Conservation (phyloP, 495 filamentous ascomycete genomes). For the Aspergillus incahuasiensis region DNA sequence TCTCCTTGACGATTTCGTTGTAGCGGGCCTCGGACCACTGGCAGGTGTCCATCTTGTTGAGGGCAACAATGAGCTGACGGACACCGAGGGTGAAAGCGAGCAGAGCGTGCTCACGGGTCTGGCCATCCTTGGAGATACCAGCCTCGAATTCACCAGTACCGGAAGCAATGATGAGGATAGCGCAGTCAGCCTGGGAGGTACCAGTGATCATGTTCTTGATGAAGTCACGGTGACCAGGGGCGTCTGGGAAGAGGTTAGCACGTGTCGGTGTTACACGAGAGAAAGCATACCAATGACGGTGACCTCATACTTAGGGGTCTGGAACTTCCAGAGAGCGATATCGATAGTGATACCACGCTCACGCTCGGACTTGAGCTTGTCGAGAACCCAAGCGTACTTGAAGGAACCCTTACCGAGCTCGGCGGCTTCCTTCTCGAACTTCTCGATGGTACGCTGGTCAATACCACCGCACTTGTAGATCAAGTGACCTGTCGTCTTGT, state of each 20-base stretch:
- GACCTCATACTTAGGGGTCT: slow-evolving; percentile 97
- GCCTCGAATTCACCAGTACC: slow-evolving; percentile 99
- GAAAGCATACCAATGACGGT: slow-evolving; percentile 81
- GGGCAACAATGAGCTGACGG: slow-evolving; percentile 99
- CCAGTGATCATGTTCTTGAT: slow-evolving; percentile 99
- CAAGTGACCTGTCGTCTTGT: slow-evolving; percentile 62
- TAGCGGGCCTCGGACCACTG: slow-evolving; percentile 95
- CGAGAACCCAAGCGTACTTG: slow-evolving; percentile 99
- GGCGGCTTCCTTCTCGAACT: slow-evolving; percentile 99
- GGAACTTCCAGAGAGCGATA: slow-evolving; percentile 99
- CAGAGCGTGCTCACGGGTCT: slow-evolving; percentile 99
- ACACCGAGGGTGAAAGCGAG: slow-evolving; percentile 99
- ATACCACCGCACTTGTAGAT: slow-evolving; percentile 99
- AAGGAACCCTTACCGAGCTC: slow-evolving; percentile 99
- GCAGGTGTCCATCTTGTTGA: slow-evolving; percentile 99
- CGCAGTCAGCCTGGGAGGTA: slow-evolving; percentile 99
- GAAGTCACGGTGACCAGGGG: slow-evolving; percentile 99
- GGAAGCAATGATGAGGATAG: slow-evolving; percentile 99
- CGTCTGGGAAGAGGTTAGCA: slow-evolving; percentile 53
- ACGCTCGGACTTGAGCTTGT: slow-evolving; percentile 99
- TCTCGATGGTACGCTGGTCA: slow-evolving; percentile 99
- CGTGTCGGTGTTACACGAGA: background rate
- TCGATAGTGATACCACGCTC: slow-evolving; percentile 99
- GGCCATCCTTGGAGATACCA: slow-evolving; percentile 99
- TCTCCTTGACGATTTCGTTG: slow-evolving; percentile 99